Conservation (phyloP, 495 filamentous ascomycete genomes). For the Xylona heveae region DNA sequence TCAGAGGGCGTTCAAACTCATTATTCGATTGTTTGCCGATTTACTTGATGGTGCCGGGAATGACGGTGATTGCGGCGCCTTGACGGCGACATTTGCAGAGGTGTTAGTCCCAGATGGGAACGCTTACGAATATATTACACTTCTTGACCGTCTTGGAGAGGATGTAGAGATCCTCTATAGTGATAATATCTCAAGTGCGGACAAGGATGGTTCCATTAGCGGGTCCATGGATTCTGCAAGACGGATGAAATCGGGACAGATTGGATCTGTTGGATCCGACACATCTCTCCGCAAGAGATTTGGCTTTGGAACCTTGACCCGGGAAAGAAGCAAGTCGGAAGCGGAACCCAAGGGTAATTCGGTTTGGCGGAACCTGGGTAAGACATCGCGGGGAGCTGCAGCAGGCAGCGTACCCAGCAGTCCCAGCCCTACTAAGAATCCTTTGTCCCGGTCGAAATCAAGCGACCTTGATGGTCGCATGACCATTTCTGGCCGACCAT, state of each 20-base stretch:
- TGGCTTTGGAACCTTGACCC: constrained; percentile 49
- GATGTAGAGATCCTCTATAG: constrained; percentile 80
- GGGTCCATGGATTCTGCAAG: constrained; percentile 24
- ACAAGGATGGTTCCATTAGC: constrained; percentile 15
- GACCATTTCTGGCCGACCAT: constrained; percentile 17
- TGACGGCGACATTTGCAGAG: constrained; percentile 83
- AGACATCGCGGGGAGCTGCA: constrained; percentile 36
- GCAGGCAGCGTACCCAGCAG: constrained; percentile 26
- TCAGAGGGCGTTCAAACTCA: constrained; percentile 61
- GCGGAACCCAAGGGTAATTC: constrained; percentile 49
- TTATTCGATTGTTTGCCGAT: constrained; percentile 70
- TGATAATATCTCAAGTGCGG: constrained; percentile 25
- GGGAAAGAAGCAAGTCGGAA: constrained; percentile 56
- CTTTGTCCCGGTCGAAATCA: constrained; percentile 56
- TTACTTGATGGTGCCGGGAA: constrained; percentile 84
- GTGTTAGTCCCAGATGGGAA: constrained; percentile 57
- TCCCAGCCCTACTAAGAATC: constrained; percentile 38
- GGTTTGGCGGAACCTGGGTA: constrained; percentile 77
- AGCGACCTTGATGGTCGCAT: constrained; percentile 45
- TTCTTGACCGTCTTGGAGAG: constrained; percentile 81
- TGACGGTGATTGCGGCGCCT: constrained; percentile 74
- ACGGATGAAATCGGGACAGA: constrained; percentile 23
- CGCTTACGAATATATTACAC: constrained; percentile 66
- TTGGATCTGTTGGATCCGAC: constrained; percentile 42
- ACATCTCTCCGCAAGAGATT: constrained; percentile 72